phyloP scores from a whole-genome alignment of 83 land plant species.

The Picea abies region DNA sequence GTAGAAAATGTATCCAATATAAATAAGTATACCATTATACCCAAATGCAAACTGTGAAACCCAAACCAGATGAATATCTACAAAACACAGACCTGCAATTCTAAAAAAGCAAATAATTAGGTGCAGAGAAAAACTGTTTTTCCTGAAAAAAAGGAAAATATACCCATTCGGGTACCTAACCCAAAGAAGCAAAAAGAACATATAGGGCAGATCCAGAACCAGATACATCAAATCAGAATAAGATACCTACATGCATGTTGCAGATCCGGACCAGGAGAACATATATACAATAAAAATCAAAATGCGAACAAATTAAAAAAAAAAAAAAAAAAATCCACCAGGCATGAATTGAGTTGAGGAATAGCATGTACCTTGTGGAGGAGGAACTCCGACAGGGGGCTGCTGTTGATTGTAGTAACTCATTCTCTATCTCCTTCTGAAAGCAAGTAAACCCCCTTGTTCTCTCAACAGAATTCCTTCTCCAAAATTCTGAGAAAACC shows the following conservation, averaged over 20 bases:
- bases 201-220: not conserved
- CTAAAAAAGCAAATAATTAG: no score
- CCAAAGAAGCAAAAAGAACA: not conserved
- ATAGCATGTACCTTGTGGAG: not conserved
- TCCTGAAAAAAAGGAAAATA: not conserved
- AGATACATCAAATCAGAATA: not conserved
- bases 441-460: not conserved
- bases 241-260: not conserved
- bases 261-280: not conserved
- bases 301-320: not conserved
- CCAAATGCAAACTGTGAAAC: no score
- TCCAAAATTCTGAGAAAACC: not conserved
- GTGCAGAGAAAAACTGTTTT: no score
- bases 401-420: constrained; percentile 19
- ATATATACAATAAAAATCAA: not conserved
- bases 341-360: no score
- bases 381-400: constrained; percentile 15
- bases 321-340: not conserved
- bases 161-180: not conserved
- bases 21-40: no score
- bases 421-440: constrained; percentile 2
- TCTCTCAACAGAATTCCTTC: not conserved
- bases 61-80: no score
- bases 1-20: no score
- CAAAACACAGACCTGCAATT: no score